Percentiles rank a stretch among this genome's conserved stretches.
Evolutionary conservation across 73 alveolate genomes (phyloP).

Genomic region (Breviolum minutum): DNA sequence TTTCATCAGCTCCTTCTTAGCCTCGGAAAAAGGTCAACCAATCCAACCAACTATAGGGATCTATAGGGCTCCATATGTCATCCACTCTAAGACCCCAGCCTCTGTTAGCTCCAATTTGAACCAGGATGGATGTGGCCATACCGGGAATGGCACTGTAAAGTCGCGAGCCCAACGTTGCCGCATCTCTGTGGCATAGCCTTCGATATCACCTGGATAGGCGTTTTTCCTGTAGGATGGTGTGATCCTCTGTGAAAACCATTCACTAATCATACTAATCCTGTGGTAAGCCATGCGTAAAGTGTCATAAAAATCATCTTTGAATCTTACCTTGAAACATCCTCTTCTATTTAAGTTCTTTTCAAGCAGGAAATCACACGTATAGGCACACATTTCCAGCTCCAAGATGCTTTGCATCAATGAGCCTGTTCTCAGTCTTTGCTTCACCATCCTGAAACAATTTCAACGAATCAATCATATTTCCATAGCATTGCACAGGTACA

Average conservation of each 20-base stretch:
- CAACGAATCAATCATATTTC: too few species aligned
- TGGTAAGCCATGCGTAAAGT: too few species aligned
- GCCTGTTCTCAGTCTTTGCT: not conserved
- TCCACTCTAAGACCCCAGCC: too few species aligned
- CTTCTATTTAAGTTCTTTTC: too few species aligned
- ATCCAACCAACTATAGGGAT: too few species aligned
- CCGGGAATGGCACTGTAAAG: constrained; percentile 58
- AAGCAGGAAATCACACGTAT: not conserved
- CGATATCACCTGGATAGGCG: constrained; percentile 48
- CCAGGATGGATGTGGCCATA: constrained; percentile 62
- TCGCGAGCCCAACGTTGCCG: constrained; percentile 54
- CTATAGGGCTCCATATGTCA: too few species aligned
- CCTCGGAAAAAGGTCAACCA: not conserved
- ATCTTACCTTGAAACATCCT: too few species aligned
- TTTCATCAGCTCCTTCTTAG: not conserved
- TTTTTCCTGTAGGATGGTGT: not conserved
- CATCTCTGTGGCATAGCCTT: not conserved
- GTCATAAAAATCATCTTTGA: too few species aligned
- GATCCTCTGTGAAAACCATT: too few species aligned
- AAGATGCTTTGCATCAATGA: not conserved
- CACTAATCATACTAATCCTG: too few species aligned
- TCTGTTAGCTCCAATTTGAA: not conserved
- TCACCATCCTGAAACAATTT: not conserved
- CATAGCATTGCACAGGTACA: too few species aligned
- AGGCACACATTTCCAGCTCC: not conserved